Base-by-base conservation (phyloP, 2,329 filamentous ascomycete genomes). In the Tolypocladium ovalisporum region DNA sequence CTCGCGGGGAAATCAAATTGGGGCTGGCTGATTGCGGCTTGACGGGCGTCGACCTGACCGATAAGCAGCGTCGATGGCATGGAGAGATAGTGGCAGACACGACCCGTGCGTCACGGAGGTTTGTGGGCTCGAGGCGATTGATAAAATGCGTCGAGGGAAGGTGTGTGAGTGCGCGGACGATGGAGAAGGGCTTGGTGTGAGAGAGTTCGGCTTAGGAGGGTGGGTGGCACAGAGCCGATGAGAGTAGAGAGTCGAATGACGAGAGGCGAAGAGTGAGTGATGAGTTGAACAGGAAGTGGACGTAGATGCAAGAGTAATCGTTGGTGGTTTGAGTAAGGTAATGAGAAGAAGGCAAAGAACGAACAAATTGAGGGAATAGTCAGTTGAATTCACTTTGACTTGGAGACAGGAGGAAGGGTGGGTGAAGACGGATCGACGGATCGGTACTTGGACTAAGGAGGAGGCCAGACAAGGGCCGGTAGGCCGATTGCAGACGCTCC, bases 371-470 rank as follows among this genome's bases (percentile, higher is more conserved):
- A 54, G 55, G 39, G 55, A 57, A 29, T 17, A 32, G 13, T 27
- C 22, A 22, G 8, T 22, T 13, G n/a, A 42, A 12, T 13, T 22
- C 22, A 27, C 22, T 17, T n/a, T n/a, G n/a, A n/a, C n/a, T n/a
- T n/a, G n/a, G n/a, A n/a, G n/a, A 13, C 42, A 17, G 22, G 12
- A 24, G 42, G 42, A 47, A 39, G n/a, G 42, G 24, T 36, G 54
- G 54, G 39, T 44, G 54, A 57, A 51, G 54, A 49, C 57, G 54
- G 51, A 58, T 58, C 57, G 54, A 56, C 57, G 57, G n/a, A n/a
- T n/a, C n/a, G n/a, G n/a, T n/a, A n/a, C 54, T 58, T 56, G 51
- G 49, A 47, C 39, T 47, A 17, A 22, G 39, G 15, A 52, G 54
- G 35, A 35, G 42, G 57, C n/a, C n/a, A n/a, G n/a, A n/a, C n/a